Evolutionary conservation across 1,139 yeast species (phyloP).

Genomic region (Kodamaea sp.): DNA sequence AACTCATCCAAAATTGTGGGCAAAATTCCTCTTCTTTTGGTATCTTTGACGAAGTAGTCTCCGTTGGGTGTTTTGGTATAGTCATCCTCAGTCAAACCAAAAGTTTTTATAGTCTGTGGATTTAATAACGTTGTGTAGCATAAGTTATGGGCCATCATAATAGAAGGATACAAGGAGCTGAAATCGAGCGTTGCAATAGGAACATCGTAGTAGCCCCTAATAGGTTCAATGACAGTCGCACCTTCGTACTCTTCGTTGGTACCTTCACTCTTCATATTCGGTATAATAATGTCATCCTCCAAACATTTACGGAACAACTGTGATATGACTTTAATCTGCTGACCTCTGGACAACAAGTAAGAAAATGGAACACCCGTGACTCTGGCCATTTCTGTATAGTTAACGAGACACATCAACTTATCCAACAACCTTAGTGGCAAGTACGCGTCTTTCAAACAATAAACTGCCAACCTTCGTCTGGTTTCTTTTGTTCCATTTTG

Average conservation of each 20-base stretch:
- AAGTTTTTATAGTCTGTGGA: constrained; percentile 65
- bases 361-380: constrained; percentile 99
- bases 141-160: constrained; percentile 98
- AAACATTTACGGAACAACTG: constrained; percentile 92
- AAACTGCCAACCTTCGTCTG: constrained; percentile 92
- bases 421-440: constrained; percentile 85
- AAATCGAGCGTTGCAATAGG: constrained; percentile 98
- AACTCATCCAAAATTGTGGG: constrained; percentile 92
- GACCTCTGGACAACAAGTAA: constrained; percentile 86
- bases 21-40: constrained; percentile 75
- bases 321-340: constrained; percentile 95
- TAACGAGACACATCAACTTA: constrained; percentile 93
- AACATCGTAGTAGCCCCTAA: constrained; percentile 91
- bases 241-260: constrained; percentile 94
- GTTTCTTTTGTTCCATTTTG: constrained; percentile 93
- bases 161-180: constrained; percentile 95
- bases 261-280: constrained; percentile 85
- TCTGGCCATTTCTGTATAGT: constrained; percentile 98
- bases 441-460: constrained; percentile 95
- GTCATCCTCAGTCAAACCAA: constrained; percentile 68
- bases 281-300: constrained; percentile 81
- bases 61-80: constrained; percentile 90
- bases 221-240: constrained; percentile 97
- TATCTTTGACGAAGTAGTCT: constrained; percentile 80
- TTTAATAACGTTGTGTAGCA: constrained; percentile 90